Conservation (phyloP, 2,329 filamentous ascomycete genomes). For the Cladosporium sp. region DNA sequence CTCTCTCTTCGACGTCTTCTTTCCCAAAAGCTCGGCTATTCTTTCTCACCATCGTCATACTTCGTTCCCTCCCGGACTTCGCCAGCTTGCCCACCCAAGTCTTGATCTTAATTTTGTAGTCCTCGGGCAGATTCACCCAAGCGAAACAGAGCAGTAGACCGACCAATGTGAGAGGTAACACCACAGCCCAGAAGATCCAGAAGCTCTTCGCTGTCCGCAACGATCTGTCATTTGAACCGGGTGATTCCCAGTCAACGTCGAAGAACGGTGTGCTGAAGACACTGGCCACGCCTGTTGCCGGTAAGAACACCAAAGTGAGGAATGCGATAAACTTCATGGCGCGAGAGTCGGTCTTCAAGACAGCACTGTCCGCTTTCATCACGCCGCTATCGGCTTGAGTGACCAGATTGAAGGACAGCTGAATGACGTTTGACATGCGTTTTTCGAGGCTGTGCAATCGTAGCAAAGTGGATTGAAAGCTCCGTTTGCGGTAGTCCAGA, state of each 20-base stretch:
- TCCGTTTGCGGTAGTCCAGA: slow-evolving; percentile 35
- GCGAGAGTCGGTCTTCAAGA: slow-evolving; percentile 40
- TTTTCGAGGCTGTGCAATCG: slow-evolving; percentile 41
- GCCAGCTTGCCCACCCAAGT: neutral
- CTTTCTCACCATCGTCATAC: neutral
- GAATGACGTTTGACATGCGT: slow-evolving; percentile 43
- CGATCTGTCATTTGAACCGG: neutral
- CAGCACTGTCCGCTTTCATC: slow-evolving; percentile 35
- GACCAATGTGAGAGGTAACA: slow-evolving; percentile 22
- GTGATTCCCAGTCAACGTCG: slow-evolving; percentile 11
- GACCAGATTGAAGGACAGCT: slow-evolving; percentile 44
- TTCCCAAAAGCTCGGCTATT: neutral
- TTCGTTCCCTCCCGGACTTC: neutral
- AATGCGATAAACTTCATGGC: slow-evolving; percentile 25
- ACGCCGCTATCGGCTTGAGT: slow-evolving; percentile 39
- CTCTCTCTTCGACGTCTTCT: neutral
- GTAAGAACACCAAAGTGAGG: slow-evolving; percentile 23
- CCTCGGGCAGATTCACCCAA: slow-evolving; percentile 3
- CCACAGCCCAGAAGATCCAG: slow-evolving; percentile 28
- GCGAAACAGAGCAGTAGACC: neutral
- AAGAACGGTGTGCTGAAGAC: slow-evolving; percentile 26
- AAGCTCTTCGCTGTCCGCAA: slow-evolving; percentile 16
- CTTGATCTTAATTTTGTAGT: neutral
- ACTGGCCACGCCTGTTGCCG: slow-evolving; percentile 22
- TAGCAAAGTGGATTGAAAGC: slow-evolving; percentile 41